Base-by-base conservation (phyloP, 345 rosid genomes). In the Acer negundo region DNA sequence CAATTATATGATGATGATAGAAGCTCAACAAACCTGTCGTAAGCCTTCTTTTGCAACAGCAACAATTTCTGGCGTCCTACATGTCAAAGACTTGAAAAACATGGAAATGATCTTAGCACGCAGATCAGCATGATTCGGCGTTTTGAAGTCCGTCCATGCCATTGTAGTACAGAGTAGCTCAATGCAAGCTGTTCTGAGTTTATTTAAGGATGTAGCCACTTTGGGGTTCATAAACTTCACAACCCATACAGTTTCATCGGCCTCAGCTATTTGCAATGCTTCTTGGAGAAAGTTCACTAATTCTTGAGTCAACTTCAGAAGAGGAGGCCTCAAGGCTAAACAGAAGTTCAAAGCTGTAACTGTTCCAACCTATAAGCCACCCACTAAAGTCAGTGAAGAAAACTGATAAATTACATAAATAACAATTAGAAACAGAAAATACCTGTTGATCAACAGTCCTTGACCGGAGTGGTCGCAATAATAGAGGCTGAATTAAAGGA, bases 371-470 rank as follows among this genome's bases (percentile, higher is more conserved):
- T 96, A 86, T 51, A 80, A 82, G 20, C 61, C 72, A 84, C 19
- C 44, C 49, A 75, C 63, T 28, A 80, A 76, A 78, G 78, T 85
- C 55, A 82, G 87, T 24, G n/a, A 42, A 51, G 44, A 82, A 83
- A 56, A 69, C 35, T 58, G 64, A 78, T 64, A 53, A 67, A 76
- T 65, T 68, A 64, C 42, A 28, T 64, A 70, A 23, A 67, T 59
- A 17, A 70, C 69, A 77, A 63, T 11, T 42, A 61, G 22, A 19
- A 59, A 61, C 46, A 69, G 10, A 53, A 62, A 64, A 77, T 81
- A 96, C 99, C 97, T 94, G 99, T 82, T 96, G 99, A 85, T 96
- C 99, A 85, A 96, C 91, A 82, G 98, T 92, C 86, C 91, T 96
- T 24, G 92, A 89, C 76, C 97, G 90, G 24, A 94, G 97, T 31